These are phyloP conservation scores for Helicostylum pulchrum DNA, from an alignment of 192 early-diverging fungal species.

Conservation along the genomic window DNA sequence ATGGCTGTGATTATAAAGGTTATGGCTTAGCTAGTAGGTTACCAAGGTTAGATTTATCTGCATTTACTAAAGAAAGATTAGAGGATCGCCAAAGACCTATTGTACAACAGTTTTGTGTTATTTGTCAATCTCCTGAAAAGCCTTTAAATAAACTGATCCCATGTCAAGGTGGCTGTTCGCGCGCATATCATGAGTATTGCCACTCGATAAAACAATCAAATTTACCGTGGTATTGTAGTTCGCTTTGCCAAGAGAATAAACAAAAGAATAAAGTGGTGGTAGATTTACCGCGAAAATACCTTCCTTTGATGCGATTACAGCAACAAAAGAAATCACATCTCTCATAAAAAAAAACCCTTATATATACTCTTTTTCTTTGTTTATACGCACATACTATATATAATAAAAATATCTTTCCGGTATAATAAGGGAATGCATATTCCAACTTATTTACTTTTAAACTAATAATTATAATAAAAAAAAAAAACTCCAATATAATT, in stretches of 20 bases:
- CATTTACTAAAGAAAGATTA: slow-evolving; percentile 16
- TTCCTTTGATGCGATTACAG: slow-evolving; percentile 20
- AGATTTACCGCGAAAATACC: slow-evolving; percentile 27
- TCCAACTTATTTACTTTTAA: slow-evolving; percentile 2
- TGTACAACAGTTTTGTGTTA: slow-evolving; percentile 23
- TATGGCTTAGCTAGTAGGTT: slow-evolving; percentile 24
- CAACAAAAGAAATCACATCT: background rate
- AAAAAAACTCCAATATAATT: background rate
- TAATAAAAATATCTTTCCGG: too few species aligned
- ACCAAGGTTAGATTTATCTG: slow-evolving; percentile 25
- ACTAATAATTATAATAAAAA: background rate
- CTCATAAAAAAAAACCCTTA: too few species aligned
- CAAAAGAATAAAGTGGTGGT: slow-evolving; percentile 22
- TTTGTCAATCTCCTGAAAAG: slow-evolving; percentile 13
- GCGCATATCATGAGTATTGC: slow-evolving; percentile 22
- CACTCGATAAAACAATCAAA: background rate
- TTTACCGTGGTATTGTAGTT: slow-evolving; percentile 18
- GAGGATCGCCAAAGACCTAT: slow-evolving; percentile 17
- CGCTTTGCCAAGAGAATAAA: slow-evolving; percentile 11
- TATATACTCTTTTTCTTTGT: too few species aligned
- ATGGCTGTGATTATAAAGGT: slow-evolving; percentile 32
- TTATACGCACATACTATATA: too few species aligned
- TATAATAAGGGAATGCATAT: too few species aligned
- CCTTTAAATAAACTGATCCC: slow-evolving; percentile 1
- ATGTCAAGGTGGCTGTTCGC: slow-evolving; percentile 24